Evolutionary conservation across 345 rosid genomes (phyloP).

Genomic region (Balakata baccata): DNA sequence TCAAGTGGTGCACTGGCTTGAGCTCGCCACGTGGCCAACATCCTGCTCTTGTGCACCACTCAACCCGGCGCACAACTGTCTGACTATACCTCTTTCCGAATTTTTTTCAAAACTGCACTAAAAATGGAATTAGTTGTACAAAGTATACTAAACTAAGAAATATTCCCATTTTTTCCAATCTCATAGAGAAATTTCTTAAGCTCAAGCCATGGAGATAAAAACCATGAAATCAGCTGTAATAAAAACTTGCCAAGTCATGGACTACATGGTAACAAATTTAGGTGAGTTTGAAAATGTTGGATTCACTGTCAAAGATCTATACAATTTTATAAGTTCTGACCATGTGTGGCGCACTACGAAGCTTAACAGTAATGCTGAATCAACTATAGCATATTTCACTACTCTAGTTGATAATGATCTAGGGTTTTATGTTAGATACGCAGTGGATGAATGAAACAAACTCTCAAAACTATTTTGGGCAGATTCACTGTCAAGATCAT

Average conservation of each 20-base stretch:
- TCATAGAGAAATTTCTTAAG: too few relatives aligned
- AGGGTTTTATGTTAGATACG: not conserved
- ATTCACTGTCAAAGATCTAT: not conserved
- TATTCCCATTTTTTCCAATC: too few relatives aligned
- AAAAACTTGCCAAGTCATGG: not conserved
- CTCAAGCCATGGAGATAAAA: not conserved
- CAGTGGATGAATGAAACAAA: not conserved
- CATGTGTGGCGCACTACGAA: not conserved
- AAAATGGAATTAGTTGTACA: too few relatives aligned
- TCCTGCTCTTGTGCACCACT: too few relatives aligned
- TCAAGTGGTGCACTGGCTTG: too few relatives aligned
- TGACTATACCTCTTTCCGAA: too few relatives aligned
- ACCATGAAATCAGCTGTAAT: not conserved
- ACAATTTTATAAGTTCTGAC: not conserved
- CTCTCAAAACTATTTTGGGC: not conserved
- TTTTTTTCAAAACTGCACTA: too few relatives aligned
- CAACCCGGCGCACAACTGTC: too few relatives aligned
- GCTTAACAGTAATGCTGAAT: not conserved
- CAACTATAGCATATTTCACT: not conserved
- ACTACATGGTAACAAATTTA: not conserved
- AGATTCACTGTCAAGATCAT: not conserved
- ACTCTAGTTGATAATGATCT: not conserved
- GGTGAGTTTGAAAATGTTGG: not conserved
- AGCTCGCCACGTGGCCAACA: too few relatives aligned
- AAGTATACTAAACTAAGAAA: too few relatives aligned